phyloP scores from a whole-genome alignment of 441 rosid species.

The Populus hybrid region DNA sequence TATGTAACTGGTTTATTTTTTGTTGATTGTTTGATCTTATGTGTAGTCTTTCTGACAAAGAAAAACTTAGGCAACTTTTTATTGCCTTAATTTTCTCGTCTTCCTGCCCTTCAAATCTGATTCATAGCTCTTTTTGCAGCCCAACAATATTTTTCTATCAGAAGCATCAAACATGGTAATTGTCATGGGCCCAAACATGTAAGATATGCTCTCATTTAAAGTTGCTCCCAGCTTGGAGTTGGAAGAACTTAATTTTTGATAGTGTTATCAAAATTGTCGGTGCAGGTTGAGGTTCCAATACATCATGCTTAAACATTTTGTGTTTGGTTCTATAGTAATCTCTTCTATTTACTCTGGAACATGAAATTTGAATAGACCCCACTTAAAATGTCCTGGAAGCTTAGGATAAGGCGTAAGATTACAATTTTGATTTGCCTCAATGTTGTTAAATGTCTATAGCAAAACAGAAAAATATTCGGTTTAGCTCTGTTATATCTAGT shows the following conservation, averaged over 20 bases:
- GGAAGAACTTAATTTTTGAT: not conserved
- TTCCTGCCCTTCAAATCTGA: conserved; percentile 18
- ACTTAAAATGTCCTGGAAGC: not conserved
- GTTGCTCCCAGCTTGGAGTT: conserved; percentile 6
- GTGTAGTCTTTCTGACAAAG: conserved; percentile 7
- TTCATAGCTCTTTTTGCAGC: conserved; percentile 48
- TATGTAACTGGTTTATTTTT: conserved; percentile 31
- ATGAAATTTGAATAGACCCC: not conserved
- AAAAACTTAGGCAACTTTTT: conserved; percentile 3
- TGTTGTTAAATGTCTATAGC: not conserved
- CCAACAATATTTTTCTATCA: conserved; percentile 89
- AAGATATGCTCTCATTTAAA: conserved; percentile 34
- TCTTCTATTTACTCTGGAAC: not conserved
- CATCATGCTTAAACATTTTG: not conserved
- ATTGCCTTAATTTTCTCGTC: conserved; percentile 1
- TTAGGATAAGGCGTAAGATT: not conserved
- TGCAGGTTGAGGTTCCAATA: not conserved
- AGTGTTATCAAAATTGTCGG: not conserved
- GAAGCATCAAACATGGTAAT: conserved; percentile 94
- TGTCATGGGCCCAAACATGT: conserved; percentile 98
- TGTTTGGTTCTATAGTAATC: not conserved
- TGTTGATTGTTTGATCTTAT: conserved; percentile 8
- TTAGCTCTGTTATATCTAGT: not conserved
- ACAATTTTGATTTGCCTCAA: not conserved
- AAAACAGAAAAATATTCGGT: not conserved